Conservation (phyloP, 768 basidiomycete species). For the Lactarius sanguifluus region DNA sequence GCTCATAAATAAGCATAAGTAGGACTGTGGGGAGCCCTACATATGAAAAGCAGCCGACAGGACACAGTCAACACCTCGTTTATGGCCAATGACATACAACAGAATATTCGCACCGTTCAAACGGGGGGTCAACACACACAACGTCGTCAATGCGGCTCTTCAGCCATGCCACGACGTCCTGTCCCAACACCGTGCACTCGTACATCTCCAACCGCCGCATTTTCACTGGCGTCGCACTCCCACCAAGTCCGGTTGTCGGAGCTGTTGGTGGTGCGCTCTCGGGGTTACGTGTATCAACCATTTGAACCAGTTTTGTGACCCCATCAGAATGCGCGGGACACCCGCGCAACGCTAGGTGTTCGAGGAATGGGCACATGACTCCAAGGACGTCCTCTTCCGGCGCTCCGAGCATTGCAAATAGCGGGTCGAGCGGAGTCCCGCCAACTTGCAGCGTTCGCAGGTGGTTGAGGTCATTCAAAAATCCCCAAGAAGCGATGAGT, state of each 20-base stretch:
- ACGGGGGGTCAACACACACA: slow-evolving; percentile 57
- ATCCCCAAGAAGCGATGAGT: slow-evolving; percentile 63
- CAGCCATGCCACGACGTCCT: slow-evolving; percentile 71
- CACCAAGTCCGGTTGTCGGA: slow-evolving; percentile 37
- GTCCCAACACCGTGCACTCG: slow-evolving; percentile 64
- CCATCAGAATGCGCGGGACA: slow-evolving; percentile 67
- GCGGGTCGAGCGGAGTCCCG: slow-evolving; percentile 61
- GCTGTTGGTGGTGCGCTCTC: slow-evolving; percentile 39
- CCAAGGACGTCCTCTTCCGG: slow-evolving; percentile 58
- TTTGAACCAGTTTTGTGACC: slow-evolving; percentile 64
- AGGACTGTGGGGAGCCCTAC: slow-evolving; percentile 31
- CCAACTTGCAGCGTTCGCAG: slow-evolving; percentile 64
- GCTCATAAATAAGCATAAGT: slow-evolving; percentile 32
- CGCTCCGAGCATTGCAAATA: slow-evolving; percentile 55
- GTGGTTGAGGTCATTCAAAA: slow-evolving; percentile 57
- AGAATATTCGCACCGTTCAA: slow-evolving; percentile 41
- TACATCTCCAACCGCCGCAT: slow-evolving; percentile 60
- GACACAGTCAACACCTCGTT: slow-evolving; percentile 22
- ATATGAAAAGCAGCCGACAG: slow-evolving; percentile 25
- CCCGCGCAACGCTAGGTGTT: slow-evolving; percentile 56
- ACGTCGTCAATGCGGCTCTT: slow-evolving; percentile 60
- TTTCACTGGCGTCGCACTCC: slow-evolving; percentile 52
- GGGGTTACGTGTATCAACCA: slow-evolving; percentile 73
- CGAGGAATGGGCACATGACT: slow-evolving; percentile 67
- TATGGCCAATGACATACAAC: slow-evolving; percentile 29